Percentiles rank a stretch among this genome's conserved stretches.
Evolutionary conservation across 345 rosid genomes (phyloP).

Genomic region (Cardiospermum halicacabum): DNA sequence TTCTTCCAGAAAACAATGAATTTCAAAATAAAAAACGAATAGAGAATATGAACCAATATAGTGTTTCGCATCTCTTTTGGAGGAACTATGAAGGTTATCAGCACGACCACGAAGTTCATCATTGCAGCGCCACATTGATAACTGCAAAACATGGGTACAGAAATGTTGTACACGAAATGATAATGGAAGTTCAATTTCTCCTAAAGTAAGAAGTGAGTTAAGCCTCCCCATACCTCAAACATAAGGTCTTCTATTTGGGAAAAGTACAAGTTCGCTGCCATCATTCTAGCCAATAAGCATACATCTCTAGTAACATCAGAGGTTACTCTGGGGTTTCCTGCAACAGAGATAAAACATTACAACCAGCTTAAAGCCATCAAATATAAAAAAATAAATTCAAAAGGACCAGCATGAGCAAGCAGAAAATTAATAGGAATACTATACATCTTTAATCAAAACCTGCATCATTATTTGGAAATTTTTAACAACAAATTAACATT

Average conservation of each 20-base stretch:
- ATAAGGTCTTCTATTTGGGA: constrained; percentile 97
- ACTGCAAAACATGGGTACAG: constrained; percentile 36
- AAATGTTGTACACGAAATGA: not conserved
- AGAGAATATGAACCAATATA: constrained; percentile 58
- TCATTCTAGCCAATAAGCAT: constrained; percentile 95
- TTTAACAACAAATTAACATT: too few species aligned
- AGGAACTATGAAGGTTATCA: constrained; percentile 64
- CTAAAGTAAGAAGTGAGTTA: not conserved
- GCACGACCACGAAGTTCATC: constrained; percentile 83
- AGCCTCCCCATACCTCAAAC: constrained; percentile 72
- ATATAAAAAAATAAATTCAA: not conserved
- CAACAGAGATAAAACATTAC: constrained; percentile 11
- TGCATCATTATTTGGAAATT: too few species aligned
- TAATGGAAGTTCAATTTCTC: not conserved
- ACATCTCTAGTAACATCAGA: constrained; percentile 99
- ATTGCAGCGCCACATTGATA: constrained; percentile 99
- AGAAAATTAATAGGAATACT: not conserved
- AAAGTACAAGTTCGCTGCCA: constrained; percentile 97
- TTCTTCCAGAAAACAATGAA: too few species aligned
- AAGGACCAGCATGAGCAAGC: not conserved
- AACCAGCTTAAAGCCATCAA: not conserved
- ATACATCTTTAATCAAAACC: not conserved
- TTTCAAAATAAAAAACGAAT: not conserved
- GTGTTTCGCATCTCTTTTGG: constrained; percentile 88
- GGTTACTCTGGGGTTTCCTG: constrained; percentile 98